Conservation (phyloP, 1,284 basidiomycete species). For the Rhodotorula sp. region DNA sequence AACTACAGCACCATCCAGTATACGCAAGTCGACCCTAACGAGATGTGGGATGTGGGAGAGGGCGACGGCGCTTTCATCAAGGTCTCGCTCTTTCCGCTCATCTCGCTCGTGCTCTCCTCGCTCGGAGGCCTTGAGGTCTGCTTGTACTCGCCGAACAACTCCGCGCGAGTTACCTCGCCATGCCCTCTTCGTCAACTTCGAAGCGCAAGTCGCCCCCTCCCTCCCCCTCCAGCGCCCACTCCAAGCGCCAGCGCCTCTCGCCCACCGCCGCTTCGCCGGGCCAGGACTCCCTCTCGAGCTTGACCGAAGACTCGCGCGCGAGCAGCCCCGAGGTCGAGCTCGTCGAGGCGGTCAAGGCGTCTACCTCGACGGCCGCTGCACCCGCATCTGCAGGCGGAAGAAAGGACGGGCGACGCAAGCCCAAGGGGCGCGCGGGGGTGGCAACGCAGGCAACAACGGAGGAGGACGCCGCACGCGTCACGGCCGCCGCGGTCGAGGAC, state of each 20-base stretch:
- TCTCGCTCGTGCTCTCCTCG: background rate
- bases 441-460: background rate
- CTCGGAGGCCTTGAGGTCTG: background rate
- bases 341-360: slow-evolving; percentile 5
- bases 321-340: slow-evolving; percentile 26
- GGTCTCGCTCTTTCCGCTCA: background rate
- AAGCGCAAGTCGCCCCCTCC: slow-evolving; percentile 1
- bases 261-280: background rate
- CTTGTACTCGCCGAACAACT: background rate
- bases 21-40: too few relatives aligned
- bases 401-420: background rate
- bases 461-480: too few relatives aligned
- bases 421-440: background rate
- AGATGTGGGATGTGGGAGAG: background rate
- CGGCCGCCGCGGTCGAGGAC: background rate
- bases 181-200: background rate
- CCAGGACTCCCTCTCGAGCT: slow-evolving; percentile 23
- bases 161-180: background rate
- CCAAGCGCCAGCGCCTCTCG: slow-evolving; percentile 14
- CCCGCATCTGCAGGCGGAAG: background rate
- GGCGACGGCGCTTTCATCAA: background rate
- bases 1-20: background rate
- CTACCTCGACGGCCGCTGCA: background rate
- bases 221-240: background rate
- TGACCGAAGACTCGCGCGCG: slow-evolving; percentile 20